Conservation (phyloP, 805 yeast genomes). For the Alloascoidea africana region DNA sequence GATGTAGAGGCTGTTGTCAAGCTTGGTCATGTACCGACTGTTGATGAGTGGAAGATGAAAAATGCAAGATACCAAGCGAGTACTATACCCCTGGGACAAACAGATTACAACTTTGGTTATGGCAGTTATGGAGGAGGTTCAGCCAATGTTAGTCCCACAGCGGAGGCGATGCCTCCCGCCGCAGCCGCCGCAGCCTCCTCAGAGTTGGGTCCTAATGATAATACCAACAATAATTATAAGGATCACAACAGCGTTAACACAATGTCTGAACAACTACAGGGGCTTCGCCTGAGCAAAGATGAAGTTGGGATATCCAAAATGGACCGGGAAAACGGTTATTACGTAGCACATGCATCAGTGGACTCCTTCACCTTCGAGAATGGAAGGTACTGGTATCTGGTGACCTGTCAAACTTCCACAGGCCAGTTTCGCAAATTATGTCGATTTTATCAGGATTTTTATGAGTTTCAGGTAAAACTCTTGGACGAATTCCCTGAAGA, state of each 20-base stretch:
- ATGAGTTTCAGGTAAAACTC: constrained; percentile 59
- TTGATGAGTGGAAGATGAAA: constrained; percentile 67
- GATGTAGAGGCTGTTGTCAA: constrained; percentile 32
- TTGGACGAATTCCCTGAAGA: constrained; percentile 61
- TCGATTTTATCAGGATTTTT: constrained; percentile 70
- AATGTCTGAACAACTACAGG: background rate
- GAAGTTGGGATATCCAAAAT: background rate
- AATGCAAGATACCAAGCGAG: constrained; percentile 71
- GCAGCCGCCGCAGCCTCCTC: background rate
- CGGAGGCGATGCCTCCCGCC: background rate
- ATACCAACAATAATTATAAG: background rate
- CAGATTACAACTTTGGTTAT: background rate
- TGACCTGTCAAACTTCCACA: constrained; percentile 37
- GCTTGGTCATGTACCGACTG: constrained; percentile 51
- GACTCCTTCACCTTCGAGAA: background rate
- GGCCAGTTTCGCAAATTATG: constrained; percentile 43
- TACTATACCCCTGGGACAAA: constrained; percentile 36
- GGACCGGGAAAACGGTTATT: background rate
- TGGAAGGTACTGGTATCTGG: constrained; percentile 34
- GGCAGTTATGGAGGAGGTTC: constrained; percentile 1
- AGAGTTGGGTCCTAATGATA: background rate
- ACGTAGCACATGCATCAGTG: background rate
- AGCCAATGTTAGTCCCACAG: background rate
- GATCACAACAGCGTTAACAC: background rate
- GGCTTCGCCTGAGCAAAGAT: background rate